Percentiles rank a stretch among this genome's conserved stretches.
These are phyloP conservation scores for Dryadomyces quercus-mongolicae DNA, from an alignment of 2,329 filamentous ascomycete species.

Conservation along the genomic window DNA sequence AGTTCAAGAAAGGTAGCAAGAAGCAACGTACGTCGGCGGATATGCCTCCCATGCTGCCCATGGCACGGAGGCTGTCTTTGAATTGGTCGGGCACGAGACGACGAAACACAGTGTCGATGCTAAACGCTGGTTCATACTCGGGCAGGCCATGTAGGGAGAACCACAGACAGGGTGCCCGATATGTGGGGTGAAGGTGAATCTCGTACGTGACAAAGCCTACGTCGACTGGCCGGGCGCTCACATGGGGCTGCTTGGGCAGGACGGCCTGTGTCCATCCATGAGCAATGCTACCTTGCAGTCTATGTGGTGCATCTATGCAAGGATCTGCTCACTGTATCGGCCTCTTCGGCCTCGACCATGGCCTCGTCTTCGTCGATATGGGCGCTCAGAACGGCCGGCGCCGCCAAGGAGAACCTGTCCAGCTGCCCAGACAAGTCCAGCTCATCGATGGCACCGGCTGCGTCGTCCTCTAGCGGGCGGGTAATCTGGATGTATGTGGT, in stretches of 20 bases:
- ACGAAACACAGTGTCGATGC: slow-evolving; percentile 58
- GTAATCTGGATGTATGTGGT: slow-evolving; percentile 45
- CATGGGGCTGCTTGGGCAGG: slow-evolving; percentile 18
- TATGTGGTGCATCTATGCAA: no score
- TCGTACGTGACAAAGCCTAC: slow-evolving; percentile 53
- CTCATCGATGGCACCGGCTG: slow-evolving; percentile 20
- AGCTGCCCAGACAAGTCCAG: slow-evolving; percentile 34
- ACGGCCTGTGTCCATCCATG: slow-evolving; percentile 23
- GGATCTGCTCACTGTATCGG: slow-evolving; percentile 31
- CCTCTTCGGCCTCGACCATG: slow-evolving; percentile 38
- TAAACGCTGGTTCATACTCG: slow-evolving; percentile 41
- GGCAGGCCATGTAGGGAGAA: slow-evolving; percentile 53
- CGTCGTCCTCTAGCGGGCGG: slow-evolving; percentile 33
- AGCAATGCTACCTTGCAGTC: no score
- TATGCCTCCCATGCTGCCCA: slow-evolving; percentile 59
- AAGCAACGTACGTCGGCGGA: slow-evolving; percentile 57
- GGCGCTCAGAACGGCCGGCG: background rate
- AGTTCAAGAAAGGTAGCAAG: slow-evolving; percentile 4
- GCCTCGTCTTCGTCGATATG: slow-evolving; percentile 24
- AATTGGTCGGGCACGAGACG: slow-evolving; percentile 56
- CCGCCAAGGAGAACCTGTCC: slow-evolving; percentile 30
- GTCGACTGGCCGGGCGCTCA: slow-evolving; percentile 14
- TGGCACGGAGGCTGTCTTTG: slow-evolving; percentile 45
- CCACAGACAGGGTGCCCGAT: slow-evolving; percentile 64
- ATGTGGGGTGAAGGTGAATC: slow-evolving; percentile 63